phyloP scores from a whole-genome alignment of 257 asterid genomes.

The Plantago elongata region DNA sequence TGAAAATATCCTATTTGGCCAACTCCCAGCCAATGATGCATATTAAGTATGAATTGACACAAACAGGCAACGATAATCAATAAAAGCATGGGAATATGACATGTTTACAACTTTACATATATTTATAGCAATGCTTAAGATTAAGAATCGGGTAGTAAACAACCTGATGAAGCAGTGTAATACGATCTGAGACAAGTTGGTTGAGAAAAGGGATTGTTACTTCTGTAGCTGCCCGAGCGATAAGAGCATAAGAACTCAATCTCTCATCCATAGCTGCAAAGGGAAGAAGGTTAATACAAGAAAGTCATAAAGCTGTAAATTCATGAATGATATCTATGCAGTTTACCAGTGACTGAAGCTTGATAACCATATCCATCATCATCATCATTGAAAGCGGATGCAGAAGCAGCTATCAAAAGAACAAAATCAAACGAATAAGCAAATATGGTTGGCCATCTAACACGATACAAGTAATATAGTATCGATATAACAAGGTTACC shows the following conservation, averaged over 20 bases:
- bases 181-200: conserved; percentile 59
- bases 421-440: conserved; percentile 24
- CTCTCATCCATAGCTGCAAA: conserved; percentile 96
- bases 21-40: neutral
- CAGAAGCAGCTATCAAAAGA: conserved; percentile 63
- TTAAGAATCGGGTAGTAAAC: conserved; percentile 1
- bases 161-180: conserved; percentile 79
- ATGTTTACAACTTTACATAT: conserved; percentile 1
- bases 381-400: conserved; percentile 67
- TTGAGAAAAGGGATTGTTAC: conserved; percentile 62
- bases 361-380: conserved; percentile 62
- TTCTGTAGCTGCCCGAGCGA: conserved; percentile 87
- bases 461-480: neutral
- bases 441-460: conserved; percentile 13
- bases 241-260: conserved; percentile 88
- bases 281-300: conserved; percentile 19
- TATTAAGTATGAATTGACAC: too few relatives aligned
- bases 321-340: conserved; percentile 17
- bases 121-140: conserved; percentile 3
- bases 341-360: conserved; percentile 74
- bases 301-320: conserved; percentile 14
- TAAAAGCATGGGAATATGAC: neutral
- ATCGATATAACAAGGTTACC: conserved; percentile 38
- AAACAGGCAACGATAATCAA: too few relatives aligned
- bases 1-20: too few relatives aligned